Evolutionary conservation across 1,284 basidiomycete species (phyloP), one percentile per base, ranked within the genome.

Genomic region (Cryptococcus maquisensis): DNA sequence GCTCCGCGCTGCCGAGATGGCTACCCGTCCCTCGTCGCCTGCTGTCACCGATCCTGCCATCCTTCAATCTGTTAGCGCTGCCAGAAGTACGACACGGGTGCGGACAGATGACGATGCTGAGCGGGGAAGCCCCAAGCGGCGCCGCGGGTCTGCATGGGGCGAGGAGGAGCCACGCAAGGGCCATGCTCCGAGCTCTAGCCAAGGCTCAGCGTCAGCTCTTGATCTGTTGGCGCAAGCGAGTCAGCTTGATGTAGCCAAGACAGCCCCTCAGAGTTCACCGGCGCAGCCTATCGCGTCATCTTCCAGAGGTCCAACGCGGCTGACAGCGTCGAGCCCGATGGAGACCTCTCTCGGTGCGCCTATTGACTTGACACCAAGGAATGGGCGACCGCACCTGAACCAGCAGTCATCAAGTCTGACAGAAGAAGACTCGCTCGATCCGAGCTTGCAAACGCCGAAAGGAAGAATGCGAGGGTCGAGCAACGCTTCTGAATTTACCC

Each of bases 1-100:
- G 8, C 60, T 75, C 1, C 66, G 68, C 2, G 73, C 73, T 10
- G 73, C 73, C 13, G 71, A 72, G 55, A 55, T 75, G 59, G 73
- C 71, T 10, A 71, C 66, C 36, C 57, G 71, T 3, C 70, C 71
- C 5, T 57, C 54, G 2, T 67, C 69, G 1, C 71, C 72, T 10
- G 64, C 63, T 13, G 63, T 62, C n/a, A 62, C 56, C 3, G 57
- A 52, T 9, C 41, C 26, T n/a, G 36, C 39, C 38, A 38, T 51
- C 24, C 32, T 57, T 1, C 62, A 65, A 2, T 55, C 52, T 38
- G 64, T 69, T 59, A 66, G 63, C 3, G 67, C 69, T 10, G 63
- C 71, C 4, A 49, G 68, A 12, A 63, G 60, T 20, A 70, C 69
- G 35, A 68, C 64, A 15, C 56, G 62, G 41, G 28, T 15, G 2